Base-by-base conservation (phyloP, 371 early-diverging fungal species). In the Rozella allomycis region DNA sequence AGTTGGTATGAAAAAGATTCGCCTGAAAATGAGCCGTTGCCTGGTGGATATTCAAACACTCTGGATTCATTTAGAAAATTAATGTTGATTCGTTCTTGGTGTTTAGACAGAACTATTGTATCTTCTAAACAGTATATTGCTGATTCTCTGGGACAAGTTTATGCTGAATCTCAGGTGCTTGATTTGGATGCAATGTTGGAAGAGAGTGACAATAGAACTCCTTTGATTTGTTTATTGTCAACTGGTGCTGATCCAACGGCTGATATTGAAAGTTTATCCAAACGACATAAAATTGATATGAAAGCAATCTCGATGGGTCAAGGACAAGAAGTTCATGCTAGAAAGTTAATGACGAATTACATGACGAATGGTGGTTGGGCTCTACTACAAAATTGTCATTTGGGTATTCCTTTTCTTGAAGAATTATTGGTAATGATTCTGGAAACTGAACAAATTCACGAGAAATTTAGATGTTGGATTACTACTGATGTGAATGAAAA, bases 281-380 rank as follows among this genome's bases (percentile, higher is more conserved):
- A 61, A 28, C 65, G 63, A 45, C 49, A 52, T 43, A 68, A 66
- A 37, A 59, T 54, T 16, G 62, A 62, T 39, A 60, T 65, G 35
- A 63, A 66, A 38, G 64, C 64, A 3, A 66, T 68, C 41, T 60
- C 61, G 27, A 66, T 68, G 66, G 68, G 68, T 11, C 68, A 68
- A 40, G 68, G 68, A 1, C 68, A 68, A 35, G 68, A 66, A 39
- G 53, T 66, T 7, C 66, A 68, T 31, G 68, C 68, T 1, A 40
- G 66, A 17, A 68, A 66, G 35, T 43, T 63, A 4, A 39, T 68
- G 1, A 51, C 52, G 17, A 42, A 55, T 8, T 61, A 55, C 31
- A 63, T 68, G 60, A 45, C 53, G 8, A 54, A 54, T 20, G 68
- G 68, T 12, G 66, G 68, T 2, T 68, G 68, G 68, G 60, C 58